Conservation (phyloP, 2,329 filamentous ascomycete species). For the Paraphoma sp. region DNA sequence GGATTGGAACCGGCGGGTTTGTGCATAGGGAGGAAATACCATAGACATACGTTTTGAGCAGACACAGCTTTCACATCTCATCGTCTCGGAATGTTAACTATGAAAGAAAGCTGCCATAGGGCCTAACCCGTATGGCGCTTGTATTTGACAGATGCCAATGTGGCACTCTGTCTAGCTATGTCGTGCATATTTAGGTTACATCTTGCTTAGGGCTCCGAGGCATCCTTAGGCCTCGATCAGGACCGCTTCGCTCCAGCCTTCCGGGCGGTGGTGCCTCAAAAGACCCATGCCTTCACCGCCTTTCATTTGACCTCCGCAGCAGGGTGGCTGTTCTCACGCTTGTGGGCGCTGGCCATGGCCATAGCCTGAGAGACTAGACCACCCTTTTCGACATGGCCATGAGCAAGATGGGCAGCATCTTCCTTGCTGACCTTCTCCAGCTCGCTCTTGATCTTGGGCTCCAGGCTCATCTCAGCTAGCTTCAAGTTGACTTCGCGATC, state of each 20-base stretch:
- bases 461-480: constrained; percentile 6
- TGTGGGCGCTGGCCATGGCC: constrained; percentile 4
- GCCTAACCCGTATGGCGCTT: no score
- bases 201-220: no score
- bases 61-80: neutral
- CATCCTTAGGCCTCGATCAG: neutral
- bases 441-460: constrained; percentile 1
- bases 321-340: constrained; percentile 15
- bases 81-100: neutral
- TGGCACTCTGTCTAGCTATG: neutral
- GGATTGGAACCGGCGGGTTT: neutral
- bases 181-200: neutral
- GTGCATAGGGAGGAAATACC: neutral
- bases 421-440: neutral
- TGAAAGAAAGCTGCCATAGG: no score
- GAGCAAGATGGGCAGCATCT: no score
- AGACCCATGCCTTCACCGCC: neutral
- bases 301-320: neutral
- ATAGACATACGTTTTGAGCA: neutral
- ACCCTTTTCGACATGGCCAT: constrained; percentile 1
- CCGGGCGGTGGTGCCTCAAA: no score
- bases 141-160: neutral
- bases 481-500: constrained; percentile 6
- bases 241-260: no score
- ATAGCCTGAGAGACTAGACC: neutral